Evolutionary conservation across 2,329 filamentous ascomycete species (phyloP).

Genomic region (Scedosporium apiospermum): DNA sequence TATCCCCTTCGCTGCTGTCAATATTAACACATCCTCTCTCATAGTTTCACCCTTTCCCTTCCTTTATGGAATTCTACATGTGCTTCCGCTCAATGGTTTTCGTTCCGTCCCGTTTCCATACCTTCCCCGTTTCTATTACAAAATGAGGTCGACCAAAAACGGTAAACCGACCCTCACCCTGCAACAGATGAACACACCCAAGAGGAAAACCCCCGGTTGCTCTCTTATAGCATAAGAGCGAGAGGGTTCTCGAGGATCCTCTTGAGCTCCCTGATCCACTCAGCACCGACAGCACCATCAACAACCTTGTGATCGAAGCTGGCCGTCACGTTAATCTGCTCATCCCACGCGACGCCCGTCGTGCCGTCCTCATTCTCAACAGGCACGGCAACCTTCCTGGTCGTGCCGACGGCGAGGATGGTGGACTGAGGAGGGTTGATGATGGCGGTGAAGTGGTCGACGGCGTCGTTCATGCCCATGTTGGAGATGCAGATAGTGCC

Average conservation of each 20-base stretch:
- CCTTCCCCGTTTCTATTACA: background rate
- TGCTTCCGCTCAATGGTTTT: background rate
- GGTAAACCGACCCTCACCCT: background rate
- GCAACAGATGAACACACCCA: background rate
- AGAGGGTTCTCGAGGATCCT: constrained; percentile 96
- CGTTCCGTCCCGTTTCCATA: background rate
- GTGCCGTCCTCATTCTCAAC: constrained; percentile 77
- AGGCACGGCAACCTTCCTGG: constrained; percentile 88
- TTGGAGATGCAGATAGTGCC: constrained; percentile 99
- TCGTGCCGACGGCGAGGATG: constrained; percentile 90
- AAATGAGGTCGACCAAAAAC: background rate
- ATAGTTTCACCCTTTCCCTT: background rate
- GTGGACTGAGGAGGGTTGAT: constrained; percentile 98
- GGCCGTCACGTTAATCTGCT: constrained; percentile 89
- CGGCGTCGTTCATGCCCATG: constrained; percentile 98
- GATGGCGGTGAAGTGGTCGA: constrained; percentile 95
- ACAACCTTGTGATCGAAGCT: constrained; percentile 99
- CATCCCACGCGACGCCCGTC: constrained; percentile 74
- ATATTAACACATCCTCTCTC: background rate
- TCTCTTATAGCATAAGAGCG: constrained; percentile 72
- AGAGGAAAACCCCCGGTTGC: background rate
- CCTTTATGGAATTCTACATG: background rate
- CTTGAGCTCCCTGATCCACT: constrained; percentile 97
- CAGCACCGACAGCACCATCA: constrained; percentile 88
- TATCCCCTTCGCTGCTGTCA: background rate